A percentile compares a stretch with the other conserved stretches of the same genome.
Conservation (phyloP, 495 filamentous ascomycete species). For the Lophiotrema nucula region DNA sequence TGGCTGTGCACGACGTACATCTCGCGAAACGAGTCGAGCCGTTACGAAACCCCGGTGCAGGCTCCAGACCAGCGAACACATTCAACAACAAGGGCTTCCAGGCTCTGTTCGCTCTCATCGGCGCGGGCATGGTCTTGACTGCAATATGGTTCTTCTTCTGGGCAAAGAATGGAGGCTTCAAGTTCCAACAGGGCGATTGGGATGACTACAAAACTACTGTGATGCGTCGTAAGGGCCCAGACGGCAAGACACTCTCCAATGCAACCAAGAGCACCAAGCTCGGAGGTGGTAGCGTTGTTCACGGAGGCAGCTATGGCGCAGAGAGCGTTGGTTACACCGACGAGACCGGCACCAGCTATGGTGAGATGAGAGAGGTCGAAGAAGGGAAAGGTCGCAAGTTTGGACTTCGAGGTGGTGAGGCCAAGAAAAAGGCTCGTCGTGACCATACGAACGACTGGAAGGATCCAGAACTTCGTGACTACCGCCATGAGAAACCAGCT, state of each 20-base stretch:
- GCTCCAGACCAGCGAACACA: slow-evolving; percentile 59
- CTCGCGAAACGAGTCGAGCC: slow-evolving; percentile 6
- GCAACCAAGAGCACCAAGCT: slow-evolving; percentile 79
- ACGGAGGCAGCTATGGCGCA: slow-evolving; percentile 34
- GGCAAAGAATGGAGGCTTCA: slow-evolving; percentile 92
- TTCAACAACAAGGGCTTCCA: slow-evolving; percentile 86
- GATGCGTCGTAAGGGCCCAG: slow-evolving; percentile 83
- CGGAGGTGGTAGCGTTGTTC: slow-evolving; percentile 72
- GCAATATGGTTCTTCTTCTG: slow-evolving; percentile 98
- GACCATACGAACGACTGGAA: slow-evolving; percentile 34
- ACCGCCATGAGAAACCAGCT: slow-evolving; percentile 80
- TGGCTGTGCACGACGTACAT: slow-evolving; percentile 25
- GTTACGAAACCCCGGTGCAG: slow-evolving; percentile 45
- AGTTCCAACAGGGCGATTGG: slow-evolving; percentile 83
- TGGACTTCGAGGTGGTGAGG: slow-evolving; percentile 29
- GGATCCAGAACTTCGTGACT: slow-evolving; percentile 73
- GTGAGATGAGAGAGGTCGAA: slow-evolving; percentile 29
- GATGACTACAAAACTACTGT: slow-evolving; percentile 98
- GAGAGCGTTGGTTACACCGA: slow-evolving; percentile 48
- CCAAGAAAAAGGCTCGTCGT: slow-evolving; percentile 8
- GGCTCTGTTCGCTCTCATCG: slow-evolving; percentile 80
- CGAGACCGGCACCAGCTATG: slow-evolving; percentile 36
- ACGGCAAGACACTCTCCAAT: slow-evolving; percentile 75
- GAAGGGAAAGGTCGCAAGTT: slow-evolving; percentile 15
- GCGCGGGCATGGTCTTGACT: slow-evolving; percentile 70